Percentiles rank a stretch among this genome's conserved stretches.
These are phyloP conservation scores for Xerocomus brunneocitrinus DNA, from an alignment of 768 basidiomycete species.

Conservation along the genomic window DNA sequence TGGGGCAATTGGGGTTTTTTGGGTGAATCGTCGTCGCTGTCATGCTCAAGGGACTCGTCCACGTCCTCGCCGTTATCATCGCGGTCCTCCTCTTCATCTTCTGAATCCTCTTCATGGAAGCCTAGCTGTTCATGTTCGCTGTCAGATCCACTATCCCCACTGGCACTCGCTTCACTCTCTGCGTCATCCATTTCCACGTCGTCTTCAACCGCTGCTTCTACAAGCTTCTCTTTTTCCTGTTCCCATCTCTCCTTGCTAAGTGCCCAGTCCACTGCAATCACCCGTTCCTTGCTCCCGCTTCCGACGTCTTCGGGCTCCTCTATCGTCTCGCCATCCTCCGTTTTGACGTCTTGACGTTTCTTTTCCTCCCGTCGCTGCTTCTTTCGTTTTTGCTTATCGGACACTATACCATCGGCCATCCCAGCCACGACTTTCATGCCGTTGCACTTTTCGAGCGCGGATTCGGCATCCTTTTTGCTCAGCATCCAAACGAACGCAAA, in stretches of 20 bases:
- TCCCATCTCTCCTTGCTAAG: constrained; percentile 92
- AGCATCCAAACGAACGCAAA: constrained; percentile 97
- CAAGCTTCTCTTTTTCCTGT: constrained; percentile 62
- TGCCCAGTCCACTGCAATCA: constrained; percentile 95
- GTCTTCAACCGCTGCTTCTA: constrained; percentile 22
- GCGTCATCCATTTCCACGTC: constrained; percentile 33
- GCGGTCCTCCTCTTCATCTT: constrained; percentile 28
- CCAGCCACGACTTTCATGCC: constrained; percentile 66
- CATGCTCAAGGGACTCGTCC: constrained; percentile 13
- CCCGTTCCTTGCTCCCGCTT: constrained; percentile 45
- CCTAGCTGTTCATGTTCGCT: constrained; percentile 43
- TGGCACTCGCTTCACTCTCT: constrained; percentile 15
- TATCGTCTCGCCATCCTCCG: constrained; percentile 33
- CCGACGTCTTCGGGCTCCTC: constrained; percentile 33
- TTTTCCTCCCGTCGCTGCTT: constrained; percentile 53
- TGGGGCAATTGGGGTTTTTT: constrained; percentile 69
- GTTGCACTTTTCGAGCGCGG: constrained; percentile 75
- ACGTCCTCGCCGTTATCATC: constrained; percentile 25
- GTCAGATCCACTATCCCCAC: constrained; percentile 30
- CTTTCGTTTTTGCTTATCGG: constrained; percentile 65
- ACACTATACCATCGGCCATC: constrained; percentile 49
- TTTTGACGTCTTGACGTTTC: constrained; percentile 32
- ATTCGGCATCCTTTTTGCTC: constrained; percentile 77
- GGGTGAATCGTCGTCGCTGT: constrained; percentile 37
- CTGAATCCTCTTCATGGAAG: constrained; percentile 33